These are phyloP conservation scores for Ehretia macrophylla DNA, from an alignment of 257 asterid genomes.

Conservation along the genomic window DNA sequence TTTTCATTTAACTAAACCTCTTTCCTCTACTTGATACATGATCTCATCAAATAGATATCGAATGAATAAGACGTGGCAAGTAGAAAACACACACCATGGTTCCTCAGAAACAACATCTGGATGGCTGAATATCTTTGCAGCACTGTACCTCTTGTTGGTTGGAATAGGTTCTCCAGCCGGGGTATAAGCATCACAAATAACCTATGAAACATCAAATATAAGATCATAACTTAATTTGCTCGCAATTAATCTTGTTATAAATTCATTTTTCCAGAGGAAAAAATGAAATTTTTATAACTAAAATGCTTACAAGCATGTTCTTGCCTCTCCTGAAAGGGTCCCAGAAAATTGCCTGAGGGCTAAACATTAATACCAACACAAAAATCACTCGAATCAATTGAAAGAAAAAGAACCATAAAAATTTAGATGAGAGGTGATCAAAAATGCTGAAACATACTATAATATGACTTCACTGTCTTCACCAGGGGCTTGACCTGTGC, in stretches of 20 bases:
- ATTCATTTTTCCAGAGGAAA: too few species aligned
- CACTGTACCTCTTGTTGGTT: slow-evolving; percentile 18
- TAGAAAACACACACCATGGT: slow-evolving; percentile 23
- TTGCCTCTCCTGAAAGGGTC: slow-evolving; percentile 29
- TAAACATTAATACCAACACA: slow-evolving; percentile 9
- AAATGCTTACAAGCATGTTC: slow-evolving; percentile 20
- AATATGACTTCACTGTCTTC: slow-evolving; percentile 95
- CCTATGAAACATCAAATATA: slow-evolving; percentile 26
- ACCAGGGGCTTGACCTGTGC: slow-evolving; percentile 97
- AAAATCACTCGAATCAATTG: background rate
- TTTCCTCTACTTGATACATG: background rate
- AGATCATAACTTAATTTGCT: background rate
- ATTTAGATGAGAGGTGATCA: background rate
- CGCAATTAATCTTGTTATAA: too few species aligned
- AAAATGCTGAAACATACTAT: slow-evolving; percentile 40
- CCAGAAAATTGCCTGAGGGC: slow-evolving; percentile 38
- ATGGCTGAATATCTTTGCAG: slow-evolving; percentile 16
- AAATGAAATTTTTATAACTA: too few species aligned
- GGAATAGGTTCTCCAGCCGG: slow-evolving; percentile 28
- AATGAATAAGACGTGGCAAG: background rate
- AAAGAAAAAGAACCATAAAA: background rate
- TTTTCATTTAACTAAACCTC: background rate
- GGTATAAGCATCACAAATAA: slow-evolving; percentile 23
- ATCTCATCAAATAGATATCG: background rate
- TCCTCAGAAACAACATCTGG: slow-evolving; percentile 18